Evolutionary conservation across 495 filamentous ascomycete genomes (phyloP), one percentile per base, ranked within the genome.

Genomic region (Rhypophila decipiens): DNA sequence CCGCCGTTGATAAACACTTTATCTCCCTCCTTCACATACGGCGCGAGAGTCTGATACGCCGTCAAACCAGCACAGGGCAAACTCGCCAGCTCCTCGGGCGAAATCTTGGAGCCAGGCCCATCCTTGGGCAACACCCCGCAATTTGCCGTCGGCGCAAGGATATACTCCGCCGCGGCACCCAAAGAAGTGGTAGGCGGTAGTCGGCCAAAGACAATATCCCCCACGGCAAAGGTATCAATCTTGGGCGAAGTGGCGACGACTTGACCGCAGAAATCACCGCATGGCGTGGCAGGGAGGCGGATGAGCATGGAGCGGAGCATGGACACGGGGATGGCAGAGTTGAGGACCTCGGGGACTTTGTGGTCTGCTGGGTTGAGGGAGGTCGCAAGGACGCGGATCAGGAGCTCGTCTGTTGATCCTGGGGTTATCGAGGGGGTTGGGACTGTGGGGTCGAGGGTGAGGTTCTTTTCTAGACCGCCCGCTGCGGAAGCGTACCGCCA

Each of bases 331-430:
- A 68, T 65, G 5, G 53, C 55, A 5, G 79, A 5, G 8, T 71
- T 20, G 1, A 67, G 65, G 39, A 82, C 48, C 50, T 86, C 80
- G 15, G 79, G 72, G 15, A 78, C 50, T 60, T 87, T 87, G 77
- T 80, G 81, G 72, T 89, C 85, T 23, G 78, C 77, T 2, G 85
- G 85, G 64, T 89, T 89, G 41, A 87, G 61, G 13, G 75, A 60
- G 10, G 68, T 66, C 41, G 70, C 60, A 42, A 78, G 55, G 5
- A 87, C 76, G 40, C 76, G 63, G 37, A 87, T 63, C 20, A 88
- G 75, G 23, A 80, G 46, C 17, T 58, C 46, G 48, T 73, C 59
- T 8, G 45, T 38, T 13, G 63, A 51, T 1, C 60, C 59, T 1
- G 73, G 65, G 5, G 60, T 51, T 5, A 57, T 53, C 11, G 56